Conservation (phyloP, 768 basidiomycete species). For the Mycena vulgaris region DNA sequence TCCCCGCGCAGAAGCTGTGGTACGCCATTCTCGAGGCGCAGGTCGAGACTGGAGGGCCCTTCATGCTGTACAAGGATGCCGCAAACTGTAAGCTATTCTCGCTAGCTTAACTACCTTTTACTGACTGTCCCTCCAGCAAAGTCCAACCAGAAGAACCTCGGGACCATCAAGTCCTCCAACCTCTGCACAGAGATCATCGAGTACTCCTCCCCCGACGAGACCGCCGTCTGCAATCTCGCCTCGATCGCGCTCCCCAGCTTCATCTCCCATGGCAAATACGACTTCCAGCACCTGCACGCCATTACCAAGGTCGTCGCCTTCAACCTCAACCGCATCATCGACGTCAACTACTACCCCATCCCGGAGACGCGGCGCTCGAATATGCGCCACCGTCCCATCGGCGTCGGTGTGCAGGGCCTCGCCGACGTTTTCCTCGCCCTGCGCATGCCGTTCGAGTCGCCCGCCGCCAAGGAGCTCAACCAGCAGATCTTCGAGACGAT, state of each 20-base stretch:
- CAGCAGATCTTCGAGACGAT: constrained; percentile 90
- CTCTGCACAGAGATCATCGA: constrained; percentile 91
- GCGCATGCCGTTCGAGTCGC: constrained; percentile 85
- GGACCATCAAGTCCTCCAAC: constrained; percentile 90
- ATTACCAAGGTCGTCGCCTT: constrained; percentile 82
- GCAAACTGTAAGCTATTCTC: constrained; percentile 79
- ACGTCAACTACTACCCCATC: constrained; percentile 85
- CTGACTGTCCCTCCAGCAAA: constrained; percentile 62
- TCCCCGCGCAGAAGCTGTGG: constrained; percentile 98
- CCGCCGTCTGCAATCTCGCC: constrained; percentile 88
- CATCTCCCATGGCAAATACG: constrained; percentile 73
- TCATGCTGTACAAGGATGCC: constrained; percentile 99
- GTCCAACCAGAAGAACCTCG: constrained; percentile 89
- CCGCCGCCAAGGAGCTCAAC: constrained; percentile 79
- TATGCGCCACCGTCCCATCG: constrained; percentile 87
- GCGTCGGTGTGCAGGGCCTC: constrained; percentile 87
- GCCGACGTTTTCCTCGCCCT: constrained; percentile 90
- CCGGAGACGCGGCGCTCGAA: constrained; percentile 83
- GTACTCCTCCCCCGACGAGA: constrained; percentile 87
- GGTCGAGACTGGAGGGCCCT: constrained; percentile 98
- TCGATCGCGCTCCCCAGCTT: constrained; percentile 86
- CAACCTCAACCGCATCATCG: constrained; percentile 86
- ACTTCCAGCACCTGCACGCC: constrained; percentile 85
- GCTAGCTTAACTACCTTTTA: neutral
- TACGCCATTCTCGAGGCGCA: constrained; percentile 97